phyloP scores from a whole-genome alignment of 352 stramenopile species.

The Thraustochytrium striatum region DNA sequence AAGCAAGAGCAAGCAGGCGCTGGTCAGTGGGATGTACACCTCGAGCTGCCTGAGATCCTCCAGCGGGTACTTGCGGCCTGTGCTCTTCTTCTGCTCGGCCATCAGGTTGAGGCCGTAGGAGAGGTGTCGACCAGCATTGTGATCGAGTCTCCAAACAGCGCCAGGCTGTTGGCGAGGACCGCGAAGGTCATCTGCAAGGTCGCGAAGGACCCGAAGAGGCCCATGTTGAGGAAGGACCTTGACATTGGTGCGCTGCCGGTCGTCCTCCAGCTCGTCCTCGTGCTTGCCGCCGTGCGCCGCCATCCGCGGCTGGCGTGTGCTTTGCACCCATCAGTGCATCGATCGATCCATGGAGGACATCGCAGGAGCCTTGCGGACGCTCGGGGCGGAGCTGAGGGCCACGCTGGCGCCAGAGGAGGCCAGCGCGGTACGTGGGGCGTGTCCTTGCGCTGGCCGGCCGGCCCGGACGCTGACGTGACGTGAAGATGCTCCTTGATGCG shows the following conservation, averaged over 20 bases:
- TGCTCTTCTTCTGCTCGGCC: constrained; percentile 35
- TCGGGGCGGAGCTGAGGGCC: too few relatives aligned
- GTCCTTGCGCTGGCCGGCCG: too few relatives aligned
- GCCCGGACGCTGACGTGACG: too few relatives aligned
- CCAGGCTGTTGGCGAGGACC: constrained; percentile 18
- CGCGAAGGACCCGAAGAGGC: constrained; percentile 11
- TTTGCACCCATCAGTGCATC: too few relatives aligned
- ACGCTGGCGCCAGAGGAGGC: too few relatives aligned
- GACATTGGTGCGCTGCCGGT: background rate
- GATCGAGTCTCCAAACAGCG: constrained; percentile 47
- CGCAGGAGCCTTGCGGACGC: too few relatives aligned
- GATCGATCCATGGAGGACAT: too few relatives aligned
- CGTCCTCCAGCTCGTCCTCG: background rate
- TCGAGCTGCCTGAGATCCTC: constrained; percentile 4
- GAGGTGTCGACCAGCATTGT: constrained; percentile 52
- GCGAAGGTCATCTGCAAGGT: constrained; percentile 5
- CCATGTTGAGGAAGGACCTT: background rate
- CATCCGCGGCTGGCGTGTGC: too few relatives aligned
- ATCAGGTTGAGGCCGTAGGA: constrained; percentile 50
- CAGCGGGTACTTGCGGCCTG: background rate
- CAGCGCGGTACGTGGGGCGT: too few relatives aligned
- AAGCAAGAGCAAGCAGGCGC: background rate
- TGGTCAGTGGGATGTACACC: constrained; percentile 10
- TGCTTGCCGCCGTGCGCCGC: background rate
- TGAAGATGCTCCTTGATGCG: background rate